These are phyloP conservation scores for Lactifluus hygrophoroides DNA, from an alignment of 768 basidiomycete species.

Conservation along the genomic window DNA sequence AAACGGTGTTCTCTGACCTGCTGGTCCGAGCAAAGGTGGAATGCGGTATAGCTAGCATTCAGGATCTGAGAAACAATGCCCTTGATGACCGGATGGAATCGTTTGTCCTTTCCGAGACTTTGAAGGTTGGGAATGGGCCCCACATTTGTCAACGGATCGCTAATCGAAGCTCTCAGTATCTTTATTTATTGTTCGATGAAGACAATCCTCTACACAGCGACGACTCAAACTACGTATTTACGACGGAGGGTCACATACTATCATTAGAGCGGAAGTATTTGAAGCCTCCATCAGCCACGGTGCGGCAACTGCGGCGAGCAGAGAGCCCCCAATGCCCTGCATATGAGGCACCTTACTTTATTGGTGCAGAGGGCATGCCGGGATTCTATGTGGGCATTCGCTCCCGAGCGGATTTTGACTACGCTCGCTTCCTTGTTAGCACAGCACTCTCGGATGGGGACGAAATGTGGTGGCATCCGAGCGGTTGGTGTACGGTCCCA, in stretches of 20 bases:
- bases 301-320: slow-evolving; percentile 51
- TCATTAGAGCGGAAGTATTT: slow-evolving; percentile 49
- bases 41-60: slow-evolving; percentile 80
- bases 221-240: slow-evolving; percentile 84
- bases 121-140: slow-evolving; percentile 51
- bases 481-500: slow-evolving; percentile 73
- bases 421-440: slow-evolving; percentile 64
- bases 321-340: slow-evolving; percentile 68
- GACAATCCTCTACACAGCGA: slow-evolving; percentile 63
- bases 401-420: slow-evolving; percentile 69
- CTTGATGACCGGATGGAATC: slow-evolving; percentile 96
- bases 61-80: slow-evolving; percentile 67
- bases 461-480: slow-evolving; percentile 49
- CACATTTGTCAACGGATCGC: not conserved
- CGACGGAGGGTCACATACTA: slow-evolving; percentile 92
- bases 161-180: slow-evolving; percentile 47
- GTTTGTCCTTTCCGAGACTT: slow-evolving; percentile 86
- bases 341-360: slow-evolving; percentile 41
- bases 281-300: slow-evolving; percentile 47
- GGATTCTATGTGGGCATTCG: slow-evolving; percentile 64
- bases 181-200: slow-evolving; percentile 89
- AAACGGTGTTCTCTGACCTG: slow-evolving; percentile 73
- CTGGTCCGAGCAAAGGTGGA: slow-evolving; percentile 64
- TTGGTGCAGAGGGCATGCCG: slow-evolving; percentile 26
- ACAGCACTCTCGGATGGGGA: slow-evolving; percentile 41